These are phyloP conservation scores for Penicillium flavigenum DNA, from an alignment of 495 filamentous ascomycete genomes.

Conservation along the genomic window DNA sequence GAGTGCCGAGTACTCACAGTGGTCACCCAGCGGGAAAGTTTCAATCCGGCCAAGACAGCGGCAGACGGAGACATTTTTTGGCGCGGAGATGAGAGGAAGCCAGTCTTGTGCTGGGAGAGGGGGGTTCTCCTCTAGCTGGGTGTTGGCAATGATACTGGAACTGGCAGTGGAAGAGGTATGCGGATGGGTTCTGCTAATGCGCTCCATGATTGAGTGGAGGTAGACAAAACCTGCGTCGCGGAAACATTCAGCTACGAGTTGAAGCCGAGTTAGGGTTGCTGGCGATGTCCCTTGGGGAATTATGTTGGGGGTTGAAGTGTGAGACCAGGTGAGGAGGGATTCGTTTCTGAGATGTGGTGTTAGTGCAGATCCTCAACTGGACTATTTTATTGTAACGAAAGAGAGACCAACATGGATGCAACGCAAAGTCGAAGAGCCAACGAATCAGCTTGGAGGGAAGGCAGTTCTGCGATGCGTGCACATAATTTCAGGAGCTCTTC, in stretches of 20 bases:
- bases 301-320: conserved; percentile 30
- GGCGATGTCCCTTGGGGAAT: conserved; percentile 36
- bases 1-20: conserved; percentile 46
- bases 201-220: conserved; percentile 43
- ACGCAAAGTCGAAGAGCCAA: conserved; percentile 32
- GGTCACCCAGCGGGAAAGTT: conserved; percentile 34
- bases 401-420: conserved; percentile 33
- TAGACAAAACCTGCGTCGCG: conserved; percentile 46
- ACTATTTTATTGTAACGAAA: background rate
- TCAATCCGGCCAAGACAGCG: conserved; percentile 33
- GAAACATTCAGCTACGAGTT: conserved; percentile 47
- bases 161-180: background rate
- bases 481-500: conserved; percentile 46
- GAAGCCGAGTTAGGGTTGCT: conserved; percentile 36
- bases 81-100: conserved; percentile 26
- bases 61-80: conserved; percentile 34
- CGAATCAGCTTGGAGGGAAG: conserved; percentile 24
- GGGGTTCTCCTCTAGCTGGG: background rate
- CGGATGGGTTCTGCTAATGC: conserved; percentile 20
- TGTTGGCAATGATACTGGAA: background rate
- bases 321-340: conserved; percentile 40
- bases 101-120: conserved; percentile 1
- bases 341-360: conserved; percentile 30
- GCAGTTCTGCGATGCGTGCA: conserved; percentile 40
- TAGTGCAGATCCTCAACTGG: background rate